Evolutionary conservation across 176 grass and related monocot species (phyloP).

Genomic region (Oryza coarctata): DNA sequence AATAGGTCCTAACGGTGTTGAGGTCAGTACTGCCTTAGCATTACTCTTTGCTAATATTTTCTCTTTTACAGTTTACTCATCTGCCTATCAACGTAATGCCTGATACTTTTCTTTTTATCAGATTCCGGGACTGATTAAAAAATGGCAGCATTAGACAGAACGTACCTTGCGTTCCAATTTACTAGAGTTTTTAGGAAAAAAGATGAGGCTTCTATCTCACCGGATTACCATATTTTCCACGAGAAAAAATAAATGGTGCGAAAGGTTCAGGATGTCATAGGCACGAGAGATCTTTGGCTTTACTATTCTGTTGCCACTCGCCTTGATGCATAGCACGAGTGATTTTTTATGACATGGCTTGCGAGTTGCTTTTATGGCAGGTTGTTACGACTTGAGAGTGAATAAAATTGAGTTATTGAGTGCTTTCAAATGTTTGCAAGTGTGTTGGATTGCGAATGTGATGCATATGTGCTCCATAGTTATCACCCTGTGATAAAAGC

Average conservation of each 20-base stretch:
- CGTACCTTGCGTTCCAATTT: background rate
- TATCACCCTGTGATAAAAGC: background rate
- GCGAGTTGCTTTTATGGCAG: background rate
- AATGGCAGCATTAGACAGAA: constrained; percentile 29
- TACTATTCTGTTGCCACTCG: background rate
- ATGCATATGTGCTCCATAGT: background rate
- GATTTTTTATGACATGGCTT: background rate
- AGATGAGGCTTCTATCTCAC: background rate
- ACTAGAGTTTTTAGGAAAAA: constrained; percentile 2
- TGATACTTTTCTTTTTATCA: constrained; percentile 13
- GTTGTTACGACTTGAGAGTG: background rate
- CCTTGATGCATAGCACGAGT: background rate
- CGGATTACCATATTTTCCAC: background rate
- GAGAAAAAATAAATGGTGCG: background rate
- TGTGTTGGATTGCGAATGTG: background rate
- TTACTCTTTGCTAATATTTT: constrained; percentile 15
- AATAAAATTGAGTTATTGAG: background rate
- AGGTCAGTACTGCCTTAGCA: constrained; percentile 47
- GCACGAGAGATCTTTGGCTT: background rate
- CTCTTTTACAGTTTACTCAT: background rate
- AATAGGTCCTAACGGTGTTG: constrained; percentile 81
- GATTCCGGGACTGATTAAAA: constrained; percentile 51
- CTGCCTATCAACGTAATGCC: background rate
- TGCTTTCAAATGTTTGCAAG: background rate
- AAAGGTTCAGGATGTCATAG: background rate